Evolutionary conservation across 495 filamentous ascomycete genomes (phyloP), one percentile per base, ranked within the genome.

Genomic region (Penicillium salamii): DNA sequence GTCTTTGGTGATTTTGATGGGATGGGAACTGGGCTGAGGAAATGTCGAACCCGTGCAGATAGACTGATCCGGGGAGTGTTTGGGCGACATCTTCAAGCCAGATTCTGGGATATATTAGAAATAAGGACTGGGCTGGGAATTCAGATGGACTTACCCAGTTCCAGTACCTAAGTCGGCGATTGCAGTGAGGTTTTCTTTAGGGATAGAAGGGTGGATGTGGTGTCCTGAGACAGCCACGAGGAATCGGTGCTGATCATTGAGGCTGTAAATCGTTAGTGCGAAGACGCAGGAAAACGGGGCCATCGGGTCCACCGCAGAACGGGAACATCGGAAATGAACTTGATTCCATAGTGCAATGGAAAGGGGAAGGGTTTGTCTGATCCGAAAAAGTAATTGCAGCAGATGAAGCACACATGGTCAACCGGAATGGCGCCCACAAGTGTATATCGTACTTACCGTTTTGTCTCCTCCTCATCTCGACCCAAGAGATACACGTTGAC

Each of bases 111-210:
- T n/a, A 3, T 0, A 2, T 33, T 3, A 49, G 39, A 18, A 37
- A 18, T 23, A 23, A 3, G 23, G 14, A 12, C 14, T 24, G 18
- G 31, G 29, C 34, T 17, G 24, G 24, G 15, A 28, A 21, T 36
- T n/a, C 55, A 31, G 35, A 8, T 29, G 7, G 11, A 54, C 50
- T 5, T 61, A 70, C 67, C 70, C 70, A 7, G 69, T 72, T 5
- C 70, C 70, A 18, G 69, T 71, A 7, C 58, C 70, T 6, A 74
- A 15, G 31, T 74, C 70, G 7, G 69, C 69, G 13, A 74, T 44
- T 1, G 59, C 28, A 0, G 39, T 40, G 8, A 70, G 42, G 1
- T 42, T 35, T 1, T 26, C 23, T 8, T 55, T 51, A 3, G 64
- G 57, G 8, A 72, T 69, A 0, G 59, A 66, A 2, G 62, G 50